A percentile compares a stretch with the other conserved stretches of the same genome.
These are phyloP conservation scores for Trichoderma breve DNA, from an alignment of 2,329 filamentous ascomycete species.

Conservation along the genomic window DNA sequence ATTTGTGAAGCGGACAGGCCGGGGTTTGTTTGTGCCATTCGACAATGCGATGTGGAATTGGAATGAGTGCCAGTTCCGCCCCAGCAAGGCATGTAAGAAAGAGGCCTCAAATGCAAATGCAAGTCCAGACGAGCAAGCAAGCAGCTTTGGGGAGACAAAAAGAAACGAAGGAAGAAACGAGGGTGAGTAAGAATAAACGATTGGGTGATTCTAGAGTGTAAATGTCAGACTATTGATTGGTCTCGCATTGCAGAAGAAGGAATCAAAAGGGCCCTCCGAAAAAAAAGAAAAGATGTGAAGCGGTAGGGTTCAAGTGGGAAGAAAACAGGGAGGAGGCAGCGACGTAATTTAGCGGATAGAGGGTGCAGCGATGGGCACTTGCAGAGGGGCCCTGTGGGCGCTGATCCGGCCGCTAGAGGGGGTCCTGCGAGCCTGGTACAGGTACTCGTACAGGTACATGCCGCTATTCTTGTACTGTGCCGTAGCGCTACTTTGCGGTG, in stretches of 20 bases:
- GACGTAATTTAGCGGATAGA: slow-evolving; percentile 19
- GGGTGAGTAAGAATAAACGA: background rate
- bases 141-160: background rate
- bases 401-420: slow-evolving; percentile 14
- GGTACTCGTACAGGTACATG: background rate
- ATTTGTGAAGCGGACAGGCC: background rate
- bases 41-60: slow-evolving; percentile 3
- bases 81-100: slow-evolving; percentile 11
- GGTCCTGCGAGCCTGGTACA: background rate
- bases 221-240: background rate
- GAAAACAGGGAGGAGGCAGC: slow-evolving; percentile 9
- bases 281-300: background rate
- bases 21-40: background rate
- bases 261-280: background rate
- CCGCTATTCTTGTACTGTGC: background rate
- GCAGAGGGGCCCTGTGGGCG: slow-evolving; percentile 15
- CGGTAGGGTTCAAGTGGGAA: background rate
- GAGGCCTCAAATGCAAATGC: background rate
- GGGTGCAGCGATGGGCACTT: slow-evolving; percentile 7
- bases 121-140: background rate
- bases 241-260: background rate
- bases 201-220: background rate
- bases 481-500: background rate
- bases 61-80: slow-evolving; percentile 15
- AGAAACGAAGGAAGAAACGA: background rate